Evolutionary conservation across 2,329 filamentous ascomycete genomes (phyloP), one percentile per base, ranked within the genome.

Genomic region (Aspergillus sp.): DNA sequence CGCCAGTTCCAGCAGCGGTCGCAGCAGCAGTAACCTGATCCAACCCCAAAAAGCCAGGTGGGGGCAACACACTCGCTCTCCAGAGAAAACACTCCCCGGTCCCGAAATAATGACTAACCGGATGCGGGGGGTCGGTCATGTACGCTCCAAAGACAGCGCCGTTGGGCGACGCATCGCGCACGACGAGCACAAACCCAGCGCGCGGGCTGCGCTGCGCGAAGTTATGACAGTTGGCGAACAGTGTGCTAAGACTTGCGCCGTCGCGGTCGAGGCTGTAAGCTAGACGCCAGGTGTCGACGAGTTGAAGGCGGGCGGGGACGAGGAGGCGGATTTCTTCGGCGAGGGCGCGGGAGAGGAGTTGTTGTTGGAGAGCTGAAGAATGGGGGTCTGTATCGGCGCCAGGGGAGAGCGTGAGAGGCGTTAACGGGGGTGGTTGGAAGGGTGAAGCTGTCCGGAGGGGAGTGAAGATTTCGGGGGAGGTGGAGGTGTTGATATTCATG

Each of bases 81-180:
- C 88, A 94, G 53, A 94, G 79, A 67, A 94, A 98, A 69, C 91
- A 97, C 68, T 98, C 93, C 59, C 93, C 93, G 8, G 88, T 96
- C 59, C 93, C 93, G 66, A 87, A 98, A 73, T 95, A 98, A 53
- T 90, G 86, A 2, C 88, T 71, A 1, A 81, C 75, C 0, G 88
- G 87, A 57, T 85, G 86, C 7, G 91, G 90, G 43, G 86, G 77
- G 64, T 98, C 91, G 44, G 88, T 94, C 45, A 97, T 80, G 66
- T 97, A 97, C 45, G 90, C 90, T 61, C 93, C 93, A 64, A 98
- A 98, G 38, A 88, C 78, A 28, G 69, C 62, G 42, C 64, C 61
- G 27, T 60, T 57, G 3, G 64, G 57, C 10, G 63, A 68, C 19
- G 79, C 79, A 65, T 98, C 93, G 58, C 80, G 79, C 19, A 97